Percentiles rank a stretch among this genome's conserved stretches.
Conservation (phyloP, 179 eudicot genomes). For the Nepenthes alata region DNA sequence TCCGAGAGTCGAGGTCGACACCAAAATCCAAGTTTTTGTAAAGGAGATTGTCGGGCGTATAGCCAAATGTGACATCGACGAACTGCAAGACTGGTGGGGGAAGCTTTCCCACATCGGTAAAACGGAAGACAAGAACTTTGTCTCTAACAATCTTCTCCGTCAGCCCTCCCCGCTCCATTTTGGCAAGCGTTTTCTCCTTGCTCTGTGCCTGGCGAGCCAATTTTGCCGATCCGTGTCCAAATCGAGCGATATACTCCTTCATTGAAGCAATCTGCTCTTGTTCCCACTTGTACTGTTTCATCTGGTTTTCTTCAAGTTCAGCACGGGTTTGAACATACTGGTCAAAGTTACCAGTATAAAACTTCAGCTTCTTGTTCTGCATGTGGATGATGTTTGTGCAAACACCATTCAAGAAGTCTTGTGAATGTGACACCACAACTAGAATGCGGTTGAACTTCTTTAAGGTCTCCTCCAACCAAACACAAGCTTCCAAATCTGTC, state of each 20-base stretch:
- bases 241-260: slow-evolving; percentile 96
- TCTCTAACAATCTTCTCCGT: slow-evolving; percentile 78
- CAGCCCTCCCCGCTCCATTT: slow-evolving; percentile 96
- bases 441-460: slow-evolving; percentile 82
- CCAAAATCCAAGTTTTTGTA: slow-evolving; percentile 83
- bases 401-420: slow-evolving; percentile 89
- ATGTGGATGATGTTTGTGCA: slow-evolving; percentile 95
- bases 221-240: slow-evolving; percentile 95
- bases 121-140: slow-evolving; percentile 56
- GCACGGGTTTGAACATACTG: slow-evolving; percentile 86
- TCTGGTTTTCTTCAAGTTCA: slow-evolving; percentile 91
- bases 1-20: slow-evolving; percentile 83
- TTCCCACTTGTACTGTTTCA: slow-evolving; percentile 99
- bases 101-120: slow-evolving; percentile 80
- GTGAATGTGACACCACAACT: slow-evolving; percentile 92
- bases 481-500: slow-evolving; percentile 95
- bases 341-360: slow-evolving; percentile 79
- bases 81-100: slow-evolving; percentile 97
- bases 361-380: slow-evolving; percentile 73
- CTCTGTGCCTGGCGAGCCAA: slow-evolving; percentile 97
- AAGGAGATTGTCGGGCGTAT: slow-evolving; percentile 72
- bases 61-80: slow-evolving; percentile 79
- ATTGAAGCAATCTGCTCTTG: slow-evolving; percentile 89
- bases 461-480: slow-evolving; percentile 84
- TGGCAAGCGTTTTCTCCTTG: slow-evolving; percentile 89